Evolutionary conservation across 768 basidiomycete species (phyloP).

Genomic region (Myochromella boudieri): DNA sequence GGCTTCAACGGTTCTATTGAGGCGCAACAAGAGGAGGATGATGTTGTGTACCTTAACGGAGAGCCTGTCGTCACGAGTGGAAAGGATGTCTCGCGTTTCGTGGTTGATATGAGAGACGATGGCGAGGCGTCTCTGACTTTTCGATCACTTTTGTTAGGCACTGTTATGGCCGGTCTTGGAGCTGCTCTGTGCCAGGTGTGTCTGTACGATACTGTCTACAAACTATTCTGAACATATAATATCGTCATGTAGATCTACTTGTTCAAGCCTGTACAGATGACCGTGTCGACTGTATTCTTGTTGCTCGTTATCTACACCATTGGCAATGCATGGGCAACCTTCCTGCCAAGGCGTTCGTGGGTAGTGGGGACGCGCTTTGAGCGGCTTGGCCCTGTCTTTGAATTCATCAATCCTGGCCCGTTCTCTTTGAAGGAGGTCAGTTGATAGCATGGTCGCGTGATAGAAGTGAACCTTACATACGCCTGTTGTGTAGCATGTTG

Average conservation of each 20-base stretch:
- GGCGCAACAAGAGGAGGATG: conserved; percentile 23
- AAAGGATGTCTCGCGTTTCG: conserved; percentile 50
- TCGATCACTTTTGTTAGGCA: conserved; percentile 55
- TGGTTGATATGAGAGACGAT: conserved; percentile 60
- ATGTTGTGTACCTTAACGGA: conserved; percentile 32
- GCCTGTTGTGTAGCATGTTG: conserved; percentile 46
- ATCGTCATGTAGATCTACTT: conserved; percentile 45
- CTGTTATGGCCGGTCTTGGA: conserved; percentile 54
- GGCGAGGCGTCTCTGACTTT: conserved; percentile 56
- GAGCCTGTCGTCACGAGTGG: conserved; percentile 46
- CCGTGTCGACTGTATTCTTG: conserved; percentile 57
- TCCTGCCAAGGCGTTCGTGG: conserved; percentile 41
- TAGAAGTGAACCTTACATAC: background rate
- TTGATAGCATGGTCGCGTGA: no score
- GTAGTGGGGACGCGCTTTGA: conserved; percentile 45
- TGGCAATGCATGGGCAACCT: conserved; percentile 50
- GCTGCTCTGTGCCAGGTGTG: conserved; percentile 57
- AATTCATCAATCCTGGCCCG: conserved; percentile 57
- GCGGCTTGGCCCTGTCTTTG: conserved; percentile 36
- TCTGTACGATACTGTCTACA: background rate
- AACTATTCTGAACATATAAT: background rate
- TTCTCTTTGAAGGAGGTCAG: conserved; percentile 60
- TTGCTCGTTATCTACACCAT: conserved; percentile 51
- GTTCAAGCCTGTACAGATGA: conserved; percentile 56
- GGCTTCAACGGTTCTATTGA: conserved; percentile 18